These are phyloP conservation scores for Debaryomyces sp. DNA, from an alignment of 1,139 yeast species.

Conservation along the genomic window DNA sequence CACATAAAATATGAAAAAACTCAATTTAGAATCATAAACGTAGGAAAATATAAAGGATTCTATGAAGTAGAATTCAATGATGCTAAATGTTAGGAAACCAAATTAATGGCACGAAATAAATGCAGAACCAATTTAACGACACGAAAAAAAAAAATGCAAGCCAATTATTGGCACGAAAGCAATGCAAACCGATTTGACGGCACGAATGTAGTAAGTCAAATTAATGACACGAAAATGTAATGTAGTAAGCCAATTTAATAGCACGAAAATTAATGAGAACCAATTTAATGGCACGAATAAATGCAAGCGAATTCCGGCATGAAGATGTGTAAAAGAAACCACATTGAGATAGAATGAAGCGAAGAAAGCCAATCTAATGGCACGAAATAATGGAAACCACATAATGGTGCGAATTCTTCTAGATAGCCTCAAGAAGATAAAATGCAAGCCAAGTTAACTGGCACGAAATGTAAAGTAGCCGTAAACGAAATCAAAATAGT, in stretches of 20 bases:
- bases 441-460: background rate
- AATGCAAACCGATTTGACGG: background rate
- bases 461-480: slow-evolving; percentile 3
- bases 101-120: background rate
- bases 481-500: background rate
- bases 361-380: slow-evolving; percentile 8
- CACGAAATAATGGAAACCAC: slow-evolving; percentile 6
- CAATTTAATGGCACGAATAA: slow-evolving; percentile 8
- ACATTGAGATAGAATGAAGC: no score
- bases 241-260: background rate
- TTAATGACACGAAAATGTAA: background rate
- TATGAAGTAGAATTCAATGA: background rate
- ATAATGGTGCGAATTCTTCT: background rate
- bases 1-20: background rate
- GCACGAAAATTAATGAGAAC: background rate
- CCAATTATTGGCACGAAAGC: background rate
- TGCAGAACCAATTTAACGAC: background rate
- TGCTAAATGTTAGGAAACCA: background rate
- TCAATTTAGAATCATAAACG: background rate
- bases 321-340: no score
- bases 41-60: background rate
- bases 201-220: background rate
- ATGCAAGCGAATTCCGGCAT: no score
- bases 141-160: background rate
- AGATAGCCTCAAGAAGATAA: background rate